Percentiles rank a stretch among this genome's conserved stretches.
phyloP scores from a whole-genome alignment of 1,284 basidiomycete species.

The Irpex lacteus region DNA sequence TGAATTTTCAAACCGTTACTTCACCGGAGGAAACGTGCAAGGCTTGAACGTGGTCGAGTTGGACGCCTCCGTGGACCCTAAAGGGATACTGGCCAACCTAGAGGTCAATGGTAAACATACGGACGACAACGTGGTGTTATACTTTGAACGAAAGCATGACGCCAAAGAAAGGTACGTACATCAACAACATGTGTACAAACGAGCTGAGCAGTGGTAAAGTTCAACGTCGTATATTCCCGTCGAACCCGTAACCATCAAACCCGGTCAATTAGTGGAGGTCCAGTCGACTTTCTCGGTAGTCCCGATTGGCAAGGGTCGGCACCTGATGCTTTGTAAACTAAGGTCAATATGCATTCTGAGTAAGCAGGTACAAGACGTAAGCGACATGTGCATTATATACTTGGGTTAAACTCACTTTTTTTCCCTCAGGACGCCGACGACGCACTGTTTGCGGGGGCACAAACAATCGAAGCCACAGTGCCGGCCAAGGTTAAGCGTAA shows the following conservation, averaged over 20 bases:
- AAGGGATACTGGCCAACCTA: not conserved
- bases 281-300: not conserved
- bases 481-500: too few species aligned
- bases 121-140: not conserved
- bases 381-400: not conserved
- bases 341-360: not conserved
- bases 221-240: not conserved
- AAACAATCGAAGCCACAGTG: not conserved
- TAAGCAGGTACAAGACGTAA: not conserved
- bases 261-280: not conserved
- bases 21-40: not conserved
- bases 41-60: not conserved
- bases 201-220: too few species aligned
- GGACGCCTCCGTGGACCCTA: not conserved
- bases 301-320: not conserved
- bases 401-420: not conserved
- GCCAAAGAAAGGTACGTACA: not conserved
- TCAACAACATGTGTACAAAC: not conserved
- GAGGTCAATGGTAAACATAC: not conserved
- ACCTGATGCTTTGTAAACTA: not conserved
- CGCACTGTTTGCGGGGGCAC: not conserved
- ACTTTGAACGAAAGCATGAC: not conserved
- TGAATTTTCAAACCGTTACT: not conserved
- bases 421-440: not conserved
- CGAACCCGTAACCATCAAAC: not conserved